These are phyloP conservation scores for Pyronema omphalodes DNA, from an alignment of 495 filamentous ascomycete genomes.

Conservation along the genomic window DNA sequence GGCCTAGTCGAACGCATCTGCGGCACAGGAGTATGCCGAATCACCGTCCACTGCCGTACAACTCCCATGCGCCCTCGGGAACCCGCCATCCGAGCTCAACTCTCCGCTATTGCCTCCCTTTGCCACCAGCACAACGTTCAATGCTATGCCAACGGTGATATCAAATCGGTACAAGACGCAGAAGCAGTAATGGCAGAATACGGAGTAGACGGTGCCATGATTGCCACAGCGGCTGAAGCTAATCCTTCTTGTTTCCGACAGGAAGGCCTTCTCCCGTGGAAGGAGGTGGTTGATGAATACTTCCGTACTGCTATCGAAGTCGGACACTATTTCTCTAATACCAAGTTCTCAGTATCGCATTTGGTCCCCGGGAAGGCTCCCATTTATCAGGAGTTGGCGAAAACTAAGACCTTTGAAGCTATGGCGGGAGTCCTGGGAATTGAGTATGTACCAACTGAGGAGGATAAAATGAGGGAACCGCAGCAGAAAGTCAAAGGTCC, in stretches of 20 bases:
- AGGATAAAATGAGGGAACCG: not conserved
- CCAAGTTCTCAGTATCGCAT: conserved; percentile 72
- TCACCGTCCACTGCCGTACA: conserved; percentile 91
- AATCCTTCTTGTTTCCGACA: conserved; percentile 70
- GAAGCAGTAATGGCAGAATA: conserved; percentile 49
- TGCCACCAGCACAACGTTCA: conserved; percentile 72
- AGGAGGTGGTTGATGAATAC: conserved; percentile 56
- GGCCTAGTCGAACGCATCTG: conserved; percentile 54
- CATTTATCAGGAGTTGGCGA: conserved; percentile 35
- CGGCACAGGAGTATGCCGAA: conserved; percentile 68
- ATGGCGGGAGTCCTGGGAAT: conserved; percentile 39
- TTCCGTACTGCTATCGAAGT: conserved; percentile 48
- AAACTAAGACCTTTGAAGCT: conserved; percentile 44
- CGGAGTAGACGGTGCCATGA: conserved; percentile 87
- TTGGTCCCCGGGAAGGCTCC: conserved; percentile 63
- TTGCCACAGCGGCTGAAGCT: conserved; percentile 73
- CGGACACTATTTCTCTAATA: conserved; percentile 77
- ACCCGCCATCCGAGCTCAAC: conserved; percentile 65
- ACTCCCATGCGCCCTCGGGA: conserved; percentile 87
- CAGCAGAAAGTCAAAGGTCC: conserved; percentile 14
- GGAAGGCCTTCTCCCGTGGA: conserved; percentile 46
- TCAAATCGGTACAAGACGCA: conserved; percentile 49
- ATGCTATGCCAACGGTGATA: conserved; percentile 89
- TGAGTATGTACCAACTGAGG: not conserved
- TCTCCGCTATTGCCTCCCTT: conserved; percentile 56